These are phyloP conservation scores for Dactylellina sp. DNA, from an alignment of 2,329 filamentous ascomycete genomes.

Conservation along the genomic window DNA sequence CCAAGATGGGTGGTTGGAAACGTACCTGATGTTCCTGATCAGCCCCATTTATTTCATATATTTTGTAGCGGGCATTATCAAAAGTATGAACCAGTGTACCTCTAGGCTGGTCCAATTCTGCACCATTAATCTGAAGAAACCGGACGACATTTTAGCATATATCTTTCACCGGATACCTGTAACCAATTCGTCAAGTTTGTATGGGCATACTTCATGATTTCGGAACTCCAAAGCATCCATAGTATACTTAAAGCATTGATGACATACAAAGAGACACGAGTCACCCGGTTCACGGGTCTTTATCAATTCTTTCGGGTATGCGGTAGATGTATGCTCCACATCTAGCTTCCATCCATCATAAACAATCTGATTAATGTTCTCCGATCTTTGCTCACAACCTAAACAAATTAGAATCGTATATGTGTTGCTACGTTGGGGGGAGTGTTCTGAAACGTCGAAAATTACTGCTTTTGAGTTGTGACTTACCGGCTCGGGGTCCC, in stretches of 20 bases:
- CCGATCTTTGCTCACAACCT: constrained; percentile 34
- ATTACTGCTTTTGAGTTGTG: neutral
- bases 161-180: neutral
- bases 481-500: constrained; percentile 19
- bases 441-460: neutral
- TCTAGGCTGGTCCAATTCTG: constrained; percentile 59
- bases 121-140: constrained; percentile 50
- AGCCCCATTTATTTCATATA: constrained; percentile 94
- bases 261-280: constrained; percentile 79
- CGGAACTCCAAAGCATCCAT: constrained; percentile 68
- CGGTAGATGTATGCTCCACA: constrained; percentile 32
- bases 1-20: constrained; percentile 15
- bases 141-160: neutral
- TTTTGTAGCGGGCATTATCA: constrained; percentile 79
- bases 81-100: constrained; percentile 65
- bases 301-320: constrained; percentile 38
- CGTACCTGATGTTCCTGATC: constrained; percentile 72
- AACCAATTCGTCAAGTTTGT: constrained; percentile 58
- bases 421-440: constrained; percentile 18
- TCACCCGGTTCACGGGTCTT: constrained; percentile 30
- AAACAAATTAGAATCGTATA: neutral
- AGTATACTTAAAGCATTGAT: constrained; percentile 93
- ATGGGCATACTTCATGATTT: constrained; percentile 65
- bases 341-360: constrained; percentile 34
- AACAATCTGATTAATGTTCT: constrained; percentile 23